phyloP scores from a whole-genome alignment of 176 grass and related monocot genomes.

The Paspalum notatum region DNA sequence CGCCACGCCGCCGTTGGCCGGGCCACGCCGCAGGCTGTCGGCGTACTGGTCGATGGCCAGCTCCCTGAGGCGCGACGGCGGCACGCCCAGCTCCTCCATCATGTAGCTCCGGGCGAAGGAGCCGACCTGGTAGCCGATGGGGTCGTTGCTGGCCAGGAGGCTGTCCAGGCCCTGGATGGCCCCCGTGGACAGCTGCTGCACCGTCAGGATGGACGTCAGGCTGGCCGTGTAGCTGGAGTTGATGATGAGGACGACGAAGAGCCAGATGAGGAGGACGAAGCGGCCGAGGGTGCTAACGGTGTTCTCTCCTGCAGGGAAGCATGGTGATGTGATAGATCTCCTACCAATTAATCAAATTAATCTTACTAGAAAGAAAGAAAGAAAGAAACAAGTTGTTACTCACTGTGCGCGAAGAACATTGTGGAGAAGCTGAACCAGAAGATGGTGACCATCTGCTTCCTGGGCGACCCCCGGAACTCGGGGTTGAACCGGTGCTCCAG shows the following conservation, averaged over 20 bases:
- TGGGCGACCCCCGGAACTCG: conserved; percentile 68
- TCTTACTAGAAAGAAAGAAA: too few species aligned
- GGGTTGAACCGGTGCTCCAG: conserved; percentile 76
- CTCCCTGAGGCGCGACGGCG: conserved; percentile 58
- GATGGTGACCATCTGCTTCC: conserved; percentile 69
- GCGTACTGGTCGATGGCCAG: conserved; percentile 64
- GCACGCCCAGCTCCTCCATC: conserved; percentile 76
- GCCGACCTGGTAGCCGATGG: conserved; percentile 82
- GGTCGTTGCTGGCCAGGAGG: conserved; percentile 61
- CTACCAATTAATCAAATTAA: too few species aligned
- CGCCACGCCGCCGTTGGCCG: conserved; percentile 66
- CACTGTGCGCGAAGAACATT: conserved; percentile 86
- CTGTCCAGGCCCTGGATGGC: conserved; percentile 76
- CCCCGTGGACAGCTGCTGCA: conserved; percentile 90
- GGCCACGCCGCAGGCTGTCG: conserved; percentile 64
- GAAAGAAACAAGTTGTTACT: too few species aligned
- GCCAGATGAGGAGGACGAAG: conserved; percentile 85
- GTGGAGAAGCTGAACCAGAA: conserved; percentile 97
- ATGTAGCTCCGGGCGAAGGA: conserved; percentile 87
- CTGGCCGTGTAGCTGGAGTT: conserved; percentile 96
- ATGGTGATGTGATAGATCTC: too few species aligned
- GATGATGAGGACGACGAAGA: conserved; percentile 94
- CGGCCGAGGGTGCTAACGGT: conserved; percentile 80
- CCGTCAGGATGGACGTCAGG: conserved; percentile 92
- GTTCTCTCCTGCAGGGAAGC: conserved; percentile 85